Base-by-base conservation (phyloP, 2,329 filamentous ascomycete genomes). In the Acrodontium crateriforme region DNA sequence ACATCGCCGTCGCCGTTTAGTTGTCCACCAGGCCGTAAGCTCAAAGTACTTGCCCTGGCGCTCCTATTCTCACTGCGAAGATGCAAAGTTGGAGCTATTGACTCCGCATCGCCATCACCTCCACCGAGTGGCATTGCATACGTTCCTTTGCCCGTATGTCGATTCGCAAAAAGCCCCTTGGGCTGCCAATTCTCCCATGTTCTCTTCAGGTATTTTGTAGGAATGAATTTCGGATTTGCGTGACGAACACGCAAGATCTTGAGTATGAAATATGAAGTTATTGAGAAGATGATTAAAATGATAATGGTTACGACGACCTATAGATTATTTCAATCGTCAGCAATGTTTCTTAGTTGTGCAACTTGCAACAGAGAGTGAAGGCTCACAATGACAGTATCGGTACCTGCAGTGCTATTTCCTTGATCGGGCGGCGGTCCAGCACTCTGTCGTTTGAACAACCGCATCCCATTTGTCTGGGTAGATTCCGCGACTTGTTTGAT, bases 161-260 rank as follows among this genome's bases (percentile, higher is more conserved):
- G 31, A 27, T 23, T 29, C 32, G 10, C 29, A 34, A 16, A 42
- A 29, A 7, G n/a, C n/a, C 34, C 29, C 9, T 32, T 25, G 1
- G 50, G 50, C 7, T 33, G 40, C 49, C 48, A 54, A 32, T 32
- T 35, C 22, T 39, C 40, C 49, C 49, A 54, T 36, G 40, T 47
- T 15, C 37, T 36, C 35, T 53, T 52, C 14, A 54, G 38, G 24
- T 39, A 46, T 18, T 41, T 32, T n/a, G 45, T 46, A 3, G 49
- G 49, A 6, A 51, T 28, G 30, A 42, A 50, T 34, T 34, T 45
- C 7, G 49, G 45, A 14, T 42, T 42, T 16, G 41, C 31, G 26
- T 50, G 24, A 25, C 41, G 37, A 12, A 19, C 29, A 13, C 43
- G 43, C 5, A 47, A 18, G 13, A 30, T 27, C 25, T 33, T 36